Evolutionary conservation across 345 rosid genomes (phyloP), one percentile per base, ranked within the genome.

Genomic region (Bretschneidera sinensis): DNA sequence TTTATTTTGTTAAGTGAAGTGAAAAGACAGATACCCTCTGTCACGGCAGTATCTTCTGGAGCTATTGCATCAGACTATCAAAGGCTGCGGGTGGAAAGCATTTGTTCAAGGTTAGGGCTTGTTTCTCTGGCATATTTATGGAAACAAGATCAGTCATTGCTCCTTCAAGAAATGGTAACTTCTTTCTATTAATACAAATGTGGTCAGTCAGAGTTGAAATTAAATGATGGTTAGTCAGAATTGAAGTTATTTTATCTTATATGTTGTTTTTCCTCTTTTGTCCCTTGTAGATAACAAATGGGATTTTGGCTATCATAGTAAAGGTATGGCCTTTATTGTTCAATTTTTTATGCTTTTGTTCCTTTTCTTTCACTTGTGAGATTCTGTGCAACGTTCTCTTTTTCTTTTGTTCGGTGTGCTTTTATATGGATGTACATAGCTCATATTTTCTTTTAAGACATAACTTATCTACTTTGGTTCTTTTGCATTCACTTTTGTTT

Each of bases 1-100:
- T 91, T 81, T 70, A 66, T 85, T 48, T 71, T 94, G 71, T 68
- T 94, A 62, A 79, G 74, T 61, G 95, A 88, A 81, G 95, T 90
- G 34, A 90, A 86, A 74, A 81, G 73, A 59, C 95, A 82, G 75
- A 90, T 94, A 68, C 97, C 97, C 25, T 80, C 87, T 54, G 54
- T 90, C 22, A 65, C 78, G 15, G 97, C 96, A 17, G 95, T 90
- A 54, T 88, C 89, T 48, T 94, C 97, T 21, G 99, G 99, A 73
- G 99, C 97, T 21, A 94, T 94, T 73, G 97, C 97, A 49, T 94
- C 97, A 16, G 96, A 94, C 63, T 94, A 94, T 69, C 99, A 94
- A 57, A 77, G 99, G 73, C 77, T 90, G 65, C 84, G 97, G 24
- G 97, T 94, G 63, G 99, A 94, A 76, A 86, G 86, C 78, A 83